Evolutionary conservation across 2,329 filamentous ascomycete genomes (phyloP), one percentile per base, ranked within the genome.

Genomic region (Colletotrichum cordylinicola): DNA sequence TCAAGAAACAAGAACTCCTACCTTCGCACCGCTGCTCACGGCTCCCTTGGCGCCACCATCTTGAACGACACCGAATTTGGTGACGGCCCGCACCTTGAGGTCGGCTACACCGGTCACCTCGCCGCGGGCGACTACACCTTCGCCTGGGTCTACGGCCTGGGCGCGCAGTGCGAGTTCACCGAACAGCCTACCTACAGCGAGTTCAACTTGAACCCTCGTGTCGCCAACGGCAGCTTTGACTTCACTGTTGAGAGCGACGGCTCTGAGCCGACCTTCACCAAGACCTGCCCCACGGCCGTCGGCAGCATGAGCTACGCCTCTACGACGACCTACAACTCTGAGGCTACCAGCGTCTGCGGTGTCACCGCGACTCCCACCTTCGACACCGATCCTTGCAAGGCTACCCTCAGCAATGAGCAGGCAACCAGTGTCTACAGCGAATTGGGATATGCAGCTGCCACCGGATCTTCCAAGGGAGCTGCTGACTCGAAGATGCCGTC

Each of bases 211-310:
- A 75, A 72, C 64, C 75, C 75, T 15, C 72, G 75, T 60, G 64
- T 77, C 64, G 61, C 58, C 64, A 77, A 77, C 43, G 75, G 75
- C 56, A 77, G 69, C 64, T 72, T 77, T 48, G 69, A 75, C n/a
- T 77, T 77, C 37, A 64, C 69, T 10, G 68, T 77, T 15, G 72
- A 75, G 48, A 67, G 29, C 13, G 39, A 67, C 48, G 75, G 72
- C 39, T 72, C 60, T 48, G 69, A 72, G 67, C 75, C 75, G 8
- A 69, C 75, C 16, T 77, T 75, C 64, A 75, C 75, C 24, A 70
- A 74, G 52, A 75, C 67, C 16, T 77, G 75, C 39, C 75, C 75
- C 15, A 66, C 58, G 12, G 67, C 75, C 10, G 69, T 77, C 33
- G 72, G 75, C 12, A 68, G 35, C 39, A 64, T 75, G 35, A 75